These are phyloP conservation scores for Phoenix dactylifera DNA, from an alignment of 176 grass and related monocot species.

Conservation along the genomic window DNA sequence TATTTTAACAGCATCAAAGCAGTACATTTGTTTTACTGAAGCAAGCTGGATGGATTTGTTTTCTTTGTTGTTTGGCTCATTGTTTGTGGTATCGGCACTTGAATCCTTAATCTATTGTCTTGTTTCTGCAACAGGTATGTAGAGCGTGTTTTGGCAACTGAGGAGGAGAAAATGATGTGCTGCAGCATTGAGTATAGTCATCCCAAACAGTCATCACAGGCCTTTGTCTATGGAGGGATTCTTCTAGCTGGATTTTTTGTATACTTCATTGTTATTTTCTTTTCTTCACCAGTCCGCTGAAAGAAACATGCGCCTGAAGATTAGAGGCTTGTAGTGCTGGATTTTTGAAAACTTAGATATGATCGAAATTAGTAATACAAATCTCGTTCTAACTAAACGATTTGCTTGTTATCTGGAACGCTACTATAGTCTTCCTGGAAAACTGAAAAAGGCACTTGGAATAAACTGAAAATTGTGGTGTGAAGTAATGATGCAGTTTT, in stretches of 20 bases:
- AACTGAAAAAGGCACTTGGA: no score
- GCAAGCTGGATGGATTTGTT: no score
- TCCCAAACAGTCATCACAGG: slow-evolving; percentile 67
- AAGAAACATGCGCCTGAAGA: no score
- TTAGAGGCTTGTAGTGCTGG: not conserved
- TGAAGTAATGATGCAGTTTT: no score
- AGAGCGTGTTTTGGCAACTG: slow-evolving; percentile 48
- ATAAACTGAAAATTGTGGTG: no score
- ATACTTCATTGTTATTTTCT: slow-evolving; percentile 97
- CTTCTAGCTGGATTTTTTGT: slow-evolving; percentile 91
- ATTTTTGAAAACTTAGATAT: not conserved
- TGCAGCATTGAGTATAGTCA: slow-evolving; percentile 78
- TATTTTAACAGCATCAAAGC: no score
- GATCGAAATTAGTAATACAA: no score
- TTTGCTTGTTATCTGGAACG: no score
- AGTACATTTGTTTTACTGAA: no score
- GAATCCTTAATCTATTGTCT: not conserved
- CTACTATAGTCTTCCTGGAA: no score
- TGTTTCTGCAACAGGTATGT: slow-evolving; percentile 46
- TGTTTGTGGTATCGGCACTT: not conserved
- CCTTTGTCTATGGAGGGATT: slow-evolving; percentile 94
- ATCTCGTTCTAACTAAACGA: no score
- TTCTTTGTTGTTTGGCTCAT: not conserved
- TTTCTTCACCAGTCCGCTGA: slow-evolving; percentile 87
- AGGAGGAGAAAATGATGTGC: slow-evolving; percentile 87